Base-by-base conservation (phyloP, 228 moss, liverwort and hornwort species). In the Sphagnum fallax region DNA sequence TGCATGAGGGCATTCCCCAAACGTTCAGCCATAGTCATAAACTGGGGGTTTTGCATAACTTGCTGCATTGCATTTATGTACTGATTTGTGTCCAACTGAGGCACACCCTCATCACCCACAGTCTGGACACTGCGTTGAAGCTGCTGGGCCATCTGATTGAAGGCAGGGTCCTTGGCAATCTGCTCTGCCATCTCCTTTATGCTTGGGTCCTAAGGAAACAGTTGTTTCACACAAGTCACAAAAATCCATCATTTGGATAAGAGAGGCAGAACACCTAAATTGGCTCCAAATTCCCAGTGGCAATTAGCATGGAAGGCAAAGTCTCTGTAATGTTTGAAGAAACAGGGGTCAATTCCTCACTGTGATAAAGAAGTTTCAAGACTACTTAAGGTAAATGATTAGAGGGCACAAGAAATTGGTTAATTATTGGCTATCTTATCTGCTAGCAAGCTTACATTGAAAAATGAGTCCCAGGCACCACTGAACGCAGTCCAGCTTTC, bases 181-280 rank as follows among this genome's bases (percentile, higher is more conserved):
- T 98, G 98, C 76, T 98, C 98, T 18, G 98, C 98, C 98, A 98
- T 98, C 76, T 98, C 98, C 76, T 98, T 98, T 71, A 98, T 98
- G 68, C 93, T 98, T 50, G 98, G 98, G 65, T 98, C 98, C 98
- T 98, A 89, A 55, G 73, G 65, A 16, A 16, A 48, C 66, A 48
- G 11, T 16, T 16, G 47, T 16, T 62, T 16, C 15, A 62, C 8
- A 16, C 62, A 62, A 14, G 8, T 47, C 32, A 62, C 10, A 8
- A 47, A 62, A 62, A 62, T 16, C 15, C 62, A 16, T 16, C 62
- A 62, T 6, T 4, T 8, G 11, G 32, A 32, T 32, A 32, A 32
- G 32, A 32, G 32, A 32, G 1, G 32, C 2, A 32, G 32, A 32
- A 32, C 32, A 32, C 32, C 32, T 32, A 32, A 32, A 32, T 32